phyloP scores from a whole-genome alignment of 2,329 filamentous ascomycete species.

The Monosporascus sp. region DNA sequence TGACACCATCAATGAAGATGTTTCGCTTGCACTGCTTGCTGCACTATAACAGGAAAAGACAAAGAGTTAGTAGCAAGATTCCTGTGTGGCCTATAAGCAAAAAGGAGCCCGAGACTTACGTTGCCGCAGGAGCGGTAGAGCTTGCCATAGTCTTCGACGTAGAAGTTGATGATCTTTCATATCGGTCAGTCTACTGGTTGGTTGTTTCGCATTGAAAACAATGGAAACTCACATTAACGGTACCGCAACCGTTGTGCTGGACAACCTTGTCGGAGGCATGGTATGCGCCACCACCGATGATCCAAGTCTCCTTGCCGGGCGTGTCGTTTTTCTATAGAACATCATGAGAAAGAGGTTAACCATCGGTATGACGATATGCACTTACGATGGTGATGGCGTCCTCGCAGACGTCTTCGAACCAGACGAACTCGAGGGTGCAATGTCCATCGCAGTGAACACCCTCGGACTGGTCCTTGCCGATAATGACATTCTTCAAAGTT shows the following conservation, averaged over 20 bases:
- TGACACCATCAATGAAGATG: constrained; percentile 38
- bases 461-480: constrained; percentile 34
- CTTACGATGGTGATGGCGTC: constrained; percentile 23
- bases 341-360: too few species aligned
- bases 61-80: neutral
- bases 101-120: constrained; percentile 14
- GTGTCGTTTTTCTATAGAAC: constrained; percentile 13
- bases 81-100: too few species aligned
- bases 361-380: neutral
- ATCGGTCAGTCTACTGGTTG: neutral
- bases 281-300: constrained; percentile 41
- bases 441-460: constrained; percentile 32
- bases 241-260: constrained; percentile 43
- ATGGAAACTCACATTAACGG: constrained; percentile 27
- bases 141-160: constrained; percentile 43
- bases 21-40: constrained; percentile 34
- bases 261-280: constrained; percentile 42
- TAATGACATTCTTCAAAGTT: constrained; percentile 32
- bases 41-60: constrained; percentile 8
- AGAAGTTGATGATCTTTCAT: constrained; percentile 31
- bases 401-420: constrained; percentile 34
- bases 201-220: neutral
- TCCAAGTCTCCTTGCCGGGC: constrained; percentile 20
- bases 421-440: constrained; percentile 26
- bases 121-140: constrained; percentile 47